Evolutionary conservation across 75 land plant species (phyloP), one percentile per base, ranked within the genome.

Genomic region (Picea sitchensis): DNA sequence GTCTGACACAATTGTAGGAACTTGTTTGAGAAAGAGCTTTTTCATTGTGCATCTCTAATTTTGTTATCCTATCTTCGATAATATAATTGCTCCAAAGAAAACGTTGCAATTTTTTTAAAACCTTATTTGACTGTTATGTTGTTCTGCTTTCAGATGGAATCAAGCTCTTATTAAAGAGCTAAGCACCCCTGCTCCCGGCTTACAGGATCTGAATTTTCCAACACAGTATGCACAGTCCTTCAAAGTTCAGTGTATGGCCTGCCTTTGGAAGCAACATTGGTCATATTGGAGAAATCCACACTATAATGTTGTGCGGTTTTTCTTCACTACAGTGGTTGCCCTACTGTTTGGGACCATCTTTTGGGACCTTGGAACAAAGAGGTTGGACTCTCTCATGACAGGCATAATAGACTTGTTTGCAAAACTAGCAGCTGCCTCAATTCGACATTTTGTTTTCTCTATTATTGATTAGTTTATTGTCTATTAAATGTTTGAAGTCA

Each of bases 271-370:
- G 79, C 99, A 91, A 79, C 84, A 84, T 71, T 62, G 77, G 82
- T 94, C 99, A 4, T 96, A 96, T 78, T 94, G 99, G 99, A 85
- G 93, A 1, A 94, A 94, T 58, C 90, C 99, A 31, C 77, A 83
- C 34, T 96, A 96, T 73, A 88, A 82, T 76, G 98, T 89, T 44
- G 88, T 91, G 18, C 82, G 98, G 63, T 73, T 92, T 65, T 62
- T 92, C 69, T 95, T 92, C 84, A 95, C 95, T 73, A 82, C 86
- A 1, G 51, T 88, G 30, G 72, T 87, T 36, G 92, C 95, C 18
- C 41, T 96, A 57, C 47, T 95, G 51, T 90, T 95, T 80, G 99
- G 99, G 23, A 79, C 92, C 9, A 90, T 94, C 72, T 96, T 92
- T 60, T 96, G 99, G 99, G 81, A 83, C 51, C 86, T 89, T 30